These are phyloP conservation scores for Cyclotella choctawhatcheeana DNA, from an alignment of 108 stramenopile species.

Conservation along the genomic window DNA sequence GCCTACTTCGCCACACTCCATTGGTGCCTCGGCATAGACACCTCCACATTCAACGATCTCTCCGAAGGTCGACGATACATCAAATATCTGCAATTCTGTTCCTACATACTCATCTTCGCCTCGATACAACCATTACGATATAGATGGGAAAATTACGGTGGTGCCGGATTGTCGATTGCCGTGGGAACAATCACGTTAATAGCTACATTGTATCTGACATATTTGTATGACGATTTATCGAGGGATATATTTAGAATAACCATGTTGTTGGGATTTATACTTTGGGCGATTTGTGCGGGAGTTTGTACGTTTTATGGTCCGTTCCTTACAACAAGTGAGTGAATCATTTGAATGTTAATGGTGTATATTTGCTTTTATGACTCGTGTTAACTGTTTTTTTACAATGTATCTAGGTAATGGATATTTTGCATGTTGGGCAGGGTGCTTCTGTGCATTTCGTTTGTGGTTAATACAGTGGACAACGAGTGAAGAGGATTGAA, in stretches of 20 bases:
- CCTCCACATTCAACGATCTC: slow-evolving; percentile 20
- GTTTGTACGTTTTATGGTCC: slow-evolving; percentile 47
- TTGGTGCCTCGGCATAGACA: slow-evolving; percentile 40
- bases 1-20: slow-evolving; percentile 28
- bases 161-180: slow-evolving; percentile 45
- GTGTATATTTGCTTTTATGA: neutral
- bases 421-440: slow-evolving; percentile 41
- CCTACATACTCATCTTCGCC: slow-evolving; percentile 32
- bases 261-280: slow-evolving; percentile 29
- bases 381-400: neutral
- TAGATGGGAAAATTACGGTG: slow-evolving; percentile 10
- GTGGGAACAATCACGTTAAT: slow-evolving; percentile 32
- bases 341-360: neutral
- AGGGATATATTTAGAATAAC: slow-evolving; percentile 40
- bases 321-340: slow-evolving; percentile 29
- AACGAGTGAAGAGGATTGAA: too few relatives aligned
- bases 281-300: slow-evolving; percentile 30
- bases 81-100: slow-evolving; percentile 27
- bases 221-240: slow-evolving; percentile 30
- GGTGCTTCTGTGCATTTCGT: slow-evolving; percentile 29
- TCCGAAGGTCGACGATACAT: slow-evolving; percentile 26
- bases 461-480: slow-evolving; percentile 27
- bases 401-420: slow-evolving; percentile 24
- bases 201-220: slow-evolving; percentile 20
- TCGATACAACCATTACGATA: slow-evolving; percentile 36